A percentile compares a stretch with the other conserved stretches of the same genome.
Conservation (phyloP, 192 early-diverging fungal genomes). For the Nowakowskiella sp. region DNA sequence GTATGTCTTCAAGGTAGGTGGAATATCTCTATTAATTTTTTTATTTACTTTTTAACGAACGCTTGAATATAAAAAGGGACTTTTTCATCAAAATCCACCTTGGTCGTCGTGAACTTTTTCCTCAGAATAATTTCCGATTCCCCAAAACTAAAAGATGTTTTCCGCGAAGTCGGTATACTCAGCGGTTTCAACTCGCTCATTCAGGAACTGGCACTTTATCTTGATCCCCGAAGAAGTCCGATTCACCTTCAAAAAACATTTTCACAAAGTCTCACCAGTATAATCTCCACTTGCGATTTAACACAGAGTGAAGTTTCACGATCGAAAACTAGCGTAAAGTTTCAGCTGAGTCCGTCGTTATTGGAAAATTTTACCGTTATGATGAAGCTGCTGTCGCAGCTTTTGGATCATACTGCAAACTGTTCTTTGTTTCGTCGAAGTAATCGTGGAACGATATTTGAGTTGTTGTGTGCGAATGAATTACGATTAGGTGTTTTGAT, state of each 20-base stretch:
- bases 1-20: conserved; percentile 39
- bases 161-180: conserved; percentile 54
- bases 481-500: conserved; percentile 1
- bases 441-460: not conserved
- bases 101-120: conserved; percentile 36
- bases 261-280: not conserved
- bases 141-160: conserved; percentile 39
- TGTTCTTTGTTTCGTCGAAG: too few species aligned
- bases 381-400: too few species aligned
- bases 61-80: conserved; percentile 22
- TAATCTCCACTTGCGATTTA: too few species aligned
- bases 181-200: conserved; percentile 9
- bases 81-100: conserved; percentile 38
- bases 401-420: too few species aligned
- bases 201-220: not conserved
- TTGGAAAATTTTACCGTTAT: too few species aligned
- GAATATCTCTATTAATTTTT: not conserved
- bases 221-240: not conserved
- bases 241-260: not conserved
- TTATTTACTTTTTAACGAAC: conserved; percentile 6
- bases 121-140: conserved; percentile 35
- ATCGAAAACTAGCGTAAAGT: too few species aligned
- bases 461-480: not conserved
- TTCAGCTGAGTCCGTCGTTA: too few species aligned
- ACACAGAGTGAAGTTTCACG: too few species aligned